A percentile compares a stretch with the other conserved stretches of the same genome.
phyloP scores from a whole-genome alignment of 164 flowering plant species.

The Nymphaea colorata region DNA sequence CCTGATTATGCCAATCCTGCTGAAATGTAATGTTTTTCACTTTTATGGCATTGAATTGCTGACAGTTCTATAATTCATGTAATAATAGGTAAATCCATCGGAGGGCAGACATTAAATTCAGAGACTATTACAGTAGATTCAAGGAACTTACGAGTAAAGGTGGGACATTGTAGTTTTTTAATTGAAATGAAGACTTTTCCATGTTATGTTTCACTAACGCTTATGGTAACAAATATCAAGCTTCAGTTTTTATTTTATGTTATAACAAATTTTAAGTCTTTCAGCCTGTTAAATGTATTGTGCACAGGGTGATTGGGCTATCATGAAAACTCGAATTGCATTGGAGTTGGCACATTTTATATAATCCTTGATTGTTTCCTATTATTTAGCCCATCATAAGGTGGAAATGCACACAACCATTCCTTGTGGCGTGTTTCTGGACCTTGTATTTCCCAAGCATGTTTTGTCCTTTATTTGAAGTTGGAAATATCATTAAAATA shows the following conservation, averaged over 20 bases:
- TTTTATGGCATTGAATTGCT: neutral
- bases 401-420: too few relatives aligned
- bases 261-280: neutral
- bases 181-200: neutral
- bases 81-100: conserved; percentile 32
- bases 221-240: neutral
- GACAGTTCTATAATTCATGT: neutral
- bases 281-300: neutral
- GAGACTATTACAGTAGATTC: conserved; percentile 45
- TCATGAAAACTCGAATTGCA: too few relatives aligned
- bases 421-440: too few relatives aligned
- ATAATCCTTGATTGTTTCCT: too few relatives aligned
- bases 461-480: too few relatives aligned
- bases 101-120: conserved; percentile 35
- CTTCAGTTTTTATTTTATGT: neutral
- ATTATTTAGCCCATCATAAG: too few relatives aligned
- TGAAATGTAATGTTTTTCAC: neutral
- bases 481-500: too few relatives aligned
- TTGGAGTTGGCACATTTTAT: too few relatives aligned
- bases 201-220: too few relatives aligned
- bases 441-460: too few relatives aligned
- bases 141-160: conserved; percentile 79
- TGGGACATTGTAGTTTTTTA: conserved; percentile 7
- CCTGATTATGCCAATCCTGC: neutral
- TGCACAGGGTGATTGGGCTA: neutral